Conservation (phyloP, 1,284 basidiomycete genomes). For the Sutorius eximius region DNA sequence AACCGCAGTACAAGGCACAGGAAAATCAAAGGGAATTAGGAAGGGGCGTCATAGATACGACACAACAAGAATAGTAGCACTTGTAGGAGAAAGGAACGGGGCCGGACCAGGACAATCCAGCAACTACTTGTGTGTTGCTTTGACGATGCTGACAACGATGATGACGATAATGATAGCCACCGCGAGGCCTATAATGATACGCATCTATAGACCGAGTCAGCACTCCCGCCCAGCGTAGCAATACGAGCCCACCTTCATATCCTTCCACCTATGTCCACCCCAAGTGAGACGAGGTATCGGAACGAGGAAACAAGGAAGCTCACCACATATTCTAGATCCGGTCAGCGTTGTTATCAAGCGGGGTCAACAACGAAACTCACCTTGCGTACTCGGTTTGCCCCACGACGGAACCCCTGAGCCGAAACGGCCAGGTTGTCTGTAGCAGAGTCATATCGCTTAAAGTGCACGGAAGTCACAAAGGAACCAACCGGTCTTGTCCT, state of each 20-base stretch:
- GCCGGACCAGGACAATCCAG: not conserved
- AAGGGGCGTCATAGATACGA: slow-evolving; percentile 39
- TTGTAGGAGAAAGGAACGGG: slow-evolving; percentile 1
- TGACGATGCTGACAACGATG: slow-evolving; percentile 91
- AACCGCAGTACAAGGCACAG: slow-evolving; percentile 17
- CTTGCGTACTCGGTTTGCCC: slow-evolving; percentile 97
- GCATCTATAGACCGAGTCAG: slow-evolving; percentile 59
- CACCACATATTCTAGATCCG: slow-evolving; percentile 77
- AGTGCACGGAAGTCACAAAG: slow-evolving; percentile 1
- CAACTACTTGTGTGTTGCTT: slow-evolving; percentile 59
- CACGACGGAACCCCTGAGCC: slow-evolving; percentile 97
- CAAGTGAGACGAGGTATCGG: slow-evolving; percentile 9
- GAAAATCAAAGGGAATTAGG: slow-evolving; percentile 26
- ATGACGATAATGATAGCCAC: slow-evolving; percentile 89
- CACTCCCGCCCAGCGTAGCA: not conserved
- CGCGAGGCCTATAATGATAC: slow-evolving; percentile 85
- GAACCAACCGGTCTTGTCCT: slow-evolving; percentile 94
- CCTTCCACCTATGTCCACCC: slow-evolving; percentile 77
- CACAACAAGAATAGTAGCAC: slow-evolving; percentile 23
- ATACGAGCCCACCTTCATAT: slow-evolving; percentile 77
- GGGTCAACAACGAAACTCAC: slow-evolving; percentile 49
- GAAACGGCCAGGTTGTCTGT: slow-evolving; percentile 95
- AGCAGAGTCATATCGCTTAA: slow-evolving; percentile 1
- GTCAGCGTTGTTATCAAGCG: slow-evolving; percentile 25
- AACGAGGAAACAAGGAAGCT: slow-evolving; percentile 32